Conservation (phyloP, 2,329 filamentous ascomycete genomes). For the Claviceps purpurea region DNA sequence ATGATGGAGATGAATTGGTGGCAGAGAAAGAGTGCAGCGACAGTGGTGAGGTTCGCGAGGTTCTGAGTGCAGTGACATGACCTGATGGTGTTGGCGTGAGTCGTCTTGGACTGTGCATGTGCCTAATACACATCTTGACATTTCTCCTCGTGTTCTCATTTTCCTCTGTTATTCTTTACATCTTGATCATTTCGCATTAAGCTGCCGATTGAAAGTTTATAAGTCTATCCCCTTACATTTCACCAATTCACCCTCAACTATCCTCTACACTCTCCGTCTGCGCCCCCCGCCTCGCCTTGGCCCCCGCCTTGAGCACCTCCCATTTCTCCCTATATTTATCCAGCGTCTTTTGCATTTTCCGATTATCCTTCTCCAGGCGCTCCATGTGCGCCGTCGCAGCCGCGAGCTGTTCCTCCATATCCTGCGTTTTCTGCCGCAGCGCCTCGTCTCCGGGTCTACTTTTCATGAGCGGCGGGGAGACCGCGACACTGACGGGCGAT, state of each 20-base stretch:
- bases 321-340: constrained; percentile 47
- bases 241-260: constrained; percentile 5
- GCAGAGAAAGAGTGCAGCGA: too few relatives aligned
- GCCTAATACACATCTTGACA: too few relatives aligned
- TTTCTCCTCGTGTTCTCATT: too few relatives aligned
- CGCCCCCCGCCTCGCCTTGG: constrained; percentile 37
- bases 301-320: constrained; percentile 47
- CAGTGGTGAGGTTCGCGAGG: too few relatives aligned
- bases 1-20: too few relatives aligned
- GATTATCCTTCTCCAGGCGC: constrained; percentile 49
- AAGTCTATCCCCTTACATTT: too few relatives aligned
- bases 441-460: constrained; percentile 17
- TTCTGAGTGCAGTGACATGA: too few relatives aligned
- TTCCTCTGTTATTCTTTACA: too few relatives aligned
- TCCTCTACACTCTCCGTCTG: constrained; percentile 22
- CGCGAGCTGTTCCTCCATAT: constrained; percentile 55
- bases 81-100: too few relatives aligned
- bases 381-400: constrained; percentile 47
- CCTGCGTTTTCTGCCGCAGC: constrained; percentile 38
- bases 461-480: constrained; percentile 15
- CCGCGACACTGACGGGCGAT: constrained; percentile 26
- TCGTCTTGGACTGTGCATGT: too few relatives aligned
- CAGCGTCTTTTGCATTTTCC: constrained; percentile 41
- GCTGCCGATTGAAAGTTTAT: too few relatives aligned
- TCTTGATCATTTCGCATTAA: too few relatives aligned